These are phyloP conservation scores for Papiliotrema fonsecae DNA, from an alignment of 1,284 basidiomycete species.

Conservation along the genomic window DNA sequence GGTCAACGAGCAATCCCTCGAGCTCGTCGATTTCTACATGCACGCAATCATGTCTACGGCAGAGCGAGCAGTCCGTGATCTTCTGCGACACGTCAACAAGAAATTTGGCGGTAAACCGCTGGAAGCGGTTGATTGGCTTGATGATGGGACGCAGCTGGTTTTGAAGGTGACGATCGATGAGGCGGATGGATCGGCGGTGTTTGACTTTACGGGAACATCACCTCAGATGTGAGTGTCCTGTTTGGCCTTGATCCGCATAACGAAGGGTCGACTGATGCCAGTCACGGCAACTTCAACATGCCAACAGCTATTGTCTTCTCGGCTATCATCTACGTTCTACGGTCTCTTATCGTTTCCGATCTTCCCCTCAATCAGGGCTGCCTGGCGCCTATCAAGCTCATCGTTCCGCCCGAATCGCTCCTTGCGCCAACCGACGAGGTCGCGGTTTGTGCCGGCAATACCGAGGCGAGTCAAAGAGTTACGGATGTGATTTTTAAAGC, in stretches of 20 bases:
- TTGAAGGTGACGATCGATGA: conserved; percentile 79
- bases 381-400: conserved; percentile 36
- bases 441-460: conserved; percentile 90
- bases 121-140: conserved; percentile 50
- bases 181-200: conserved; percentile 68
- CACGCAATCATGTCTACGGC: conserved; percentile 84
- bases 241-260: conserved; percentile 50
- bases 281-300: conserved; percentile 37
- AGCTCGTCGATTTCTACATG: conserved; percentile 61
- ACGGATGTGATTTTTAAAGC: conserved; percentile 93
- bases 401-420: conserved; percentile 68
- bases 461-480: conserved; percentile 85
- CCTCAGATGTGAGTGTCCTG: conserved; percentile 65
- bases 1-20: conserved; percentile 52
- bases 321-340: conserved; percentile 89
- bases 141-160: conserved; percentile 35
- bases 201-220: conserved; percentile 85
- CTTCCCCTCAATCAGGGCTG: conserved; percentile 59
- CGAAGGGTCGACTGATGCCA: neutral
- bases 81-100: conserved; percentile 70
- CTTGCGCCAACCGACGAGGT: conserved; percentile 78
- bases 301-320: conserved; percentile 85
- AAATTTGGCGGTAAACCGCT: conserved; percentile 63
- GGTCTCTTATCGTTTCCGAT: conserved; percentile 84
- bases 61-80: conserved; percentile 77